phyloP scores from a whole-genome alignment of 1,139 yeast species.

The Ogataea hybrid region DNA sequence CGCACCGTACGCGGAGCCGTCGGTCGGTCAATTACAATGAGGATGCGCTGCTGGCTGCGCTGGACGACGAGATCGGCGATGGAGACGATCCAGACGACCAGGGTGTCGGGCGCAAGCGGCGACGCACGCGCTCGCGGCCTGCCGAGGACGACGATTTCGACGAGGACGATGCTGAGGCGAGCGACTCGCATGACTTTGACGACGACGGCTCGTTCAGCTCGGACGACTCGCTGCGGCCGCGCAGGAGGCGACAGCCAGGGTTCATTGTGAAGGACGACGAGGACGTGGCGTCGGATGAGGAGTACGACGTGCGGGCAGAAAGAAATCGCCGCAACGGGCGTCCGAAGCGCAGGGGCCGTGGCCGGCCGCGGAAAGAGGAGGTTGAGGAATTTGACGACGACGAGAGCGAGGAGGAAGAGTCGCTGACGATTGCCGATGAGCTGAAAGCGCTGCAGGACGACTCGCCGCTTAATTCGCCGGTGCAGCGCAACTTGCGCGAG shows the following conservation, averaged over 20 bases:
- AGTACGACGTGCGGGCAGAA: conserved; percentile 13
- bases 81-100: conserved; percentile 25
- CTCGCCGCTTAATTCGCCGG: conserved; percentile 48
- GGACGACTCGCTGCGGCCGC: conserved; percentile 19
- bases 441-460: conserved; percentile 35
- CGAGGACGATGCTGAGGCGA: conserved; percentile 8
- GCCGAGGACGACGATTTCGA: conserved; percentile 29
- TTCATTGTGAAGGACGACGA: conserved; percentile 30
- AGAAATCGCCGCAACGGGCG: conserved; percentile 13
- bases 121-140: conserved; percentile 16
- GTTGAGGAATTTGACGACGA: conserved; percentile 28
- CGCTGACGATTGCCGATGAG: conserved; percentile 22
- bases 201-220: conserved; percentile 22
- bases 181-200: conserved; percentile 20
- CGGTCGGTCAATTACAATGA: conserved; percentile 33
- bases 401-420: conserved; percentile 36
- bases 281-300: conserved; percentile 20
- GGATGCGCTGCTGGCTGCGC: conserved; percentile 25
- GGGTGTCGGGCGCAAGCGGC: conserved; percentile 13
- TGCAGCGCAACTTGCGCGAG: conserved; percentile 61
- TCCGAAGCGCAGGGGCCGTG: conserved; percentile 15
- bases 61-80: conserved; percentile 30
- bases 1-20: conserved; percentile 27
- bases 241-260: conserved; percentile 21
- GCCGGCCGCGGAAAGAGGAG: conserved; percentile 8